Percentiles rank a stretch among this genome's conserved stretches.
Conservation (phyloP, 371 early-diverging fungal species). For the Dichotomocladium elegans region DNA sequence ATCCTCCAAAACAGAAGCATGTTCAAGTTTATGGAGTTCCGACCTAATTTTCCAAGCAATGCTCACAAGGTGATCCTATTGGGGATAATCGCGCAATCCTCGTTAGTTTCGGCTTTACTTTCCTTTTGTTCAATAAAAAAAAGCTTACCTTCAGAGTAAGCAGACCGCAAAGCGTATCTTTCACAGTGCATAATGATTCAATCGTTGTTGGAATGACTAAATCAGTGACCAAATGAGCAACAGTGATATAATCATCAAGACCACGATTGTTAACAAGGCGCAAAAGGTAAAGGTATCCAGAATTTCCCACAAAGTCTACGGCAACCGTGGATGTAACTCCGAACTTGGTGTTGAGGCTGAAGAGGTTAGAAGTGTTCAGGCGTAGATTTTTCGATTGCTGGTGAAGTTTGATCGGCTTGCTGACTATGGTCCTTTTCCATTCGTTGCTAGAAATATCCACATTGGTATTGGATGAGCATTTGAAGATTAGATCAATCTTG, state of each 20-base stretch:
- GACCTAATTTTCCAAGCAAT: not conserved
- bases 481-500: not conserved
- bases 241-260: not conserved
- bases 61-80: not conserved
- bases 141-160: not conserved
- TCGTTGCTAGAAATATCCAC: not conserved
- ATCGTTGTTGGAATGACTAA: not conserved
- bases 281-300: not conserved
- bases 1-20: not conserved
- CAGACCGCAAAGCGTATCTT: not conserved
- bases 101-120: not conserved
- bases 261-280: not conserved
- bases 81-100: not conserved
- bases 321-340: not conserved
- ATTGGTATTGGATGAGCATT: not conserved
- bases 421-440: not conserved
- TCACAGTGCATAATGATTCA: not conserved
- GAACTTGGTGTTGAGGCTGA: not conserved
- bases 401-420: not conserved
- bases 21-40: not conserved
- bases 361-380: not conserved
- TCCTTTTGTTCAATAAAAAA: no score
- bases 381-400: not conserved
- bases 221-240: not conserved
- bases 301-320: not conserved